Evolutionary conservation across 306 rosid species (phyloP).

Genomic region (Corylus heterophylla): DNA sequence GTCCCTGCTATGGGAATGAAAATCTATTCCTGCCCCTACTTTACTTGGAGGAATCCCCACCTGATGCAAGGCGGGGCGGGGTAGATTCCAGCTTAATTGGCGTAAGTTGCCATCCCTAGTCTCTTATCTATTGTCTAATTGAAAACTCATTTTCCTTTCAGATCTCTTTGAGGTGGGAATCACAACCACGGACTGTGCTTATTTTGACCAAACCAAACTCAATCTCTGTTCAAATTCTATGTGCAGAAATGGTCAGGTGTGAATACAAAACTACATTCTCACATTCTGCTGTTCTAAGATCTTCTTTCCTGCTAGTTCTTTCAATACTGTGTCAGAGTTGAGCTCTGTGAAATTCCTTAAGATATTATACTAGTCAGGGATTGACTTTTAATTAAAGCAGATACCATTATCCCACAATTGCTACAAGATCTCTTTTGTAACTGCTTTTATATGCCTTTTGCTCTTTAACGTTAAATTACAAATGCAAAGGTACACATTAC

Average conservation of each 20-base stretch:
- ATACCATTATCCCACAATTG: background rate
- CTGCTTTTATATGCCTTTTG: background rate
- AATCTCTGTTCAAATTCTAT: conserved; percentile 69
- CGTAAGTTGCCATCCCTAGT: background rate
- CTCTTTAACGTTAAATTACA: background rate
- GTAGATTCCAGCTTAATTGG: background rate
- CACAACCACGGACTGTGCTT: conserved; percentile 85
- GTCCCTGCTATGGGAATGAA: background rate
- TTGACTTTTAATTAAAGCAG: conserved; percentile 18
- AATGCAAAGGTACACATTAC: background rate
- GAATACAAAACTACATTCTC: conserved; percentile 26
- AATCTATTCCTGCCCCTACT: background rate
- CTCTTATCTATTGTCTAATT: conserved; percentile 36
- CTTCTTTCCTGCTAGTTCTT: conserved; percentile 8
- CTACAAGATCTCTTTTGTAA: background rate
- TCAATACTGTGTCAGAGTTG: conserved; percentile 9
- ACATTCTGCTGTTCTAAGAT: conserved; percentile 19
- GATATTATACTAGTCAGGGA: conserved; percentile 14
- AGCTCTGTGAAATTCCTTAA: conserved; percentile 22
- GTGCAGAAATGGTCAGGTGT: conserved; percentile 91
- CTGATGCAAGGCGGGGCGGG: background rate
- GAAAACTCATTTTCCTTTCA: conserved; percentile 47
- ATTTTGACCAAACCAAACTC: conserved; percentile 94
- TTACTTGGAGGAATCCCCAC: background rate
- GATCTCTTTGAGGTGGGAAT: conserved; percentile 97